These are phyloP conservation scores for Pluteus cervinus DNA, from an alignment of 768 basidiomycete species.

Conservation along the genomic window DNA sequence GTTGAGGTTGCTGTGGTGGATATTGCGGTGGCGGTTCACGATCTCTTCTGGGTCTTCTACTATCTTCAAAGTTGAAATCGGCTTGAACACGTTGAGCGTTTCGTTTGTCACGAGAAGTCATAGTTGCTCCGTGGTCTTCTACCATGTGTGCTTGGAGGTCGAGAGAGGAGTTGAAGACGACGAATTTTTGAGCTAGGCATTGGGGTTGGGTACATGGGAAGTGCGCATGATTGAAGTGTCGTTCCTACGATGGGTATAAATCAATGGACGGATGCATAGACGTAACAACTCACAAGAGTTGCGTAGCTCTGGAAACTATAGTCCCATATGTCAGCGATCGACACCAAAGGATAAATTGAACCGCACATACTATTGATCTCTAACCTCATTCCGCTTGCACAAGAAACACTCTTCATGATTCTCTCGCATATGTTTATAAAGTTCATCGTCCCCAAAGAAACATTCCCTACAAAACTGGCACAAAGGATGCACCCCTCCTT, in stretches of 20 bases:
- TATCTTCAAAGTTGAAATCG: conserved; percentile 58
- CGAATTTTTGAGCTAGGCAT: conserved; percentile 87
- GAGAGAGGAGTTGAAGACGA: conserved; percentile 83
- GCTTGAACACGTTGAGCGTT: conserved; percentile 68
- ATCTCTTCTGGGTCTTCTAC: conserved; percentile 36
- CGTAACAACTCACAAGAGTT: conserved; percentile 46
- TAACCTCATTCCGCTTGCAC: conserved; percentile 76
- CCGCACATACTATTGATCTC: conserved; percentile 76
- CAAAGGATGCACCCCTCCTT: conserved; percentile 70
- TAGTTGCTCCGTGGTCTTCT: conserved; percentile 70
- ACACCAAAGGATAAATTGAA: conserved; percentile 3
- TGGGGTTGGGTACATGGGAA: conserved; percentile 66
- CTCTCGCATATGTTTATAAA: conserved; percentile 92
- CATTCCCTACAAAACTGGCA: conserved; percentile 92
- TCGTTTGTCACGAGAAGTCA: conserved; percentile 63
- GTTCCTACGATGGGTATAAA: conserved; percentile 40
- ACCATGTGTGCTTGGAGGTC: conserved; percentile 93
- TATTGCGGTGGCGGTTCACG: conserved; percentile 41
- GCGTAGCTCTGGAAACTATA: conserved; percentile 74
- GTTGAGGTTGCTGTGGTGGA: conserved; percentile 17
- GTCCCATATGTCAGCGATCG: neutral
- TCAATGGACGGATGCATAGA: conserved; percentile 1
- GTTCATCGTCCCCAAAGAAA: conserved; percentile 88
- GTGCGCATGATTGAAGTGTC: conserved; percentile 72
- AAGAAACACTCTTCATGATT: conserved; percentile 95